phyloP scores from a whole-genome alignment of 345 rosid species.

The Rubroshorea leprosula region DNA sequence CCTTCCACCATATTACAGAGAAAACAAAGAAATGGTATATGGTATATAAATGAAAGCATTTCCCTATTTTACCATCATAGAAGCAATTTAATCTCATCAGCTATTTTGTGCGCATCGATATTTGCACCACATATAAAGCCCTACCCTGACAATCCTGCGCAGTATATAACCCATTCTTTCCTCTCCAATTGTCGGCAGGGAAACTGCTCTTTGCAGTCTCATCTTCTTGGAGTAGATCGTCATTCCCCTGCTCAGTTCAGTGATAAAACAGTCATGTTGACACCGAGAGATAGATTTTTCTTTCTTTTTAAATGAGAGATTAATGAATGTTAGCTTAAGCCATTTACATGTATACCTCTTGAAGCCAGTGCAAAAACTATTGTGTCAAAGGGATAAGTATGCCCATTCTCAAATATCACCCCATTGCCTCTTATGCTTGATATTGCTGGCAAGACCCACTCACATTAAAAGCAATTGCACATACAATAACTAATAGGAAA shows the following conservation, averaged over 20 bases:
- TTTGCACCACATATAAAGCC: slow-evolving; percentile 32
- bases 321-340: slow-evolving; percentile 31
- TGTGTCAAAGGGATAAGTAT: slow-evolving; percentile 37
- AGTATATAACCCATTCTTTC: slow-evolving; percentile 38
- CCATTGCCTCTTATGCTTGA: slow-evolving; percentile 38
- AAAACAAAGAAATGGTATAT: too few species aligned
- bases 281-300: too few species aligned
- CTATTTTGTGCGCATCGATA: slow-evolving; percentile 32
- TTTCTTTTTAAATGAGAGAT: background rate
- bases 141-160: slow-evolving; percentile 34
- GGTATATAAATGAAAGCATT: too few species aligned
- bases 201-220: slow-evolving; percentile 30
- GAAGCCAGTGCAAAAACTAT: slow-evolving; percentile 61
- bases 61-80: too few species aligned
- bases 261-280: too few species aligned
- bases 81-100: slow-evolving; percentile 31
- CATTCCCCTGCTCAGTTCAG: slow-evolving; percentile 28
- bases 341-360: slow-evolving; percentile 23
- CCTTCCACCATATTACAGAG: too few species aligned
- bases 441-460: slow-evolving; percentile 51
- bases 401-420: slow-evolving; percentile 35
- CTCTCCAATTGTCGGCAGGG: slow-evolving; percentile 52
- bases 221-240: slow-evolving; percentile 35
- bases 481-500: too few species aligned
- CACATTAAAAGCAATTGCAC: too few species aligned